Base-by-base conservation (phyloP, 345 rosid genomes). In the Clausena lansium region DNA sequence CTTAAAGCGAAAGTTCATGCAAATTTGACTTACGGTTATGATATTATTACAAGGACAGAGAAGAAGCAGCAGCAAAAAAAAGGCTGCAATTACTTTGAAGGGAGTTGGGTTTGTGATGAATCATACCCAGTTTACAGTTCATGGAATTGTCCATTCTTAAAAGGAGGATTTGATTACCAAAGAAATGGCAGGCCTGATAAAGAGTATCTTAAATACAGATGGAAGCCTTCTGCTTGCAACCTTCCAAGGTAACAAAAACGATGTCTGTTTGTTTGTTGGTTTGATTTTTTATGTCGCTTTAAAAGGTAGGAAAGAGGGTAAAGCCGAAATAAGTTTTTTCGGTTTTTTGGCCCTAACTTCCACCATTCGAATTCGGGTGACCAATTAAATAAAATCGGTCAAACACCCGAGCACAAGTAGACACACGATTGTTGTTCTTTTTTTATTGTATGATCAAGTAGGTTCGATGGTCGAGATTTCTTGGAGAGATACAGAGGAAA, bases 131-230 rank as follows among this genome's bases (percentile, higher is more conserved):
- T 82, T 5, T 87, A 87, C 69, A 61, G 75, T 81, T 76, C 89
- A 25, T 59, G 81, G 8, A 75, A 69, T 14, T 89, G 92, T 76
- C 88, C 90, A 1, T 85, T 85, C 78, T 58, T 87, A 5, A 72
- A 82, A 45, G 57, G 59, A 1, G 85, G 78, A 24, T 72, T 85
- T 14, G 90, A 87, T 67, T 89, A 90, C 41, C 86, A 73, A 70
- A 84, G 75, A 1, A 67, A 82, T 75, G 89, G 92, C 54, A 81
- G 90, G 30, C 90, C 89, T n/a, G 92, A 89, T 73, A 60, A 79
- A 4, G 9, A 76, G 2, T 87, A 87, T 69, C 87, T 84, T 71
- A 38, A 84, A 17, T 89, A 80, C 66, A 77, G 81, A 57, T 89
- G 92, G 92, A 81, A 84, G 77, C 92, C 92, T 22, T 61, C 79